Evolutionary conservation across 2,329 filamentous ascomycete species (phyloP).

Genomic region (Gliomastix tumulicola): DNA sequence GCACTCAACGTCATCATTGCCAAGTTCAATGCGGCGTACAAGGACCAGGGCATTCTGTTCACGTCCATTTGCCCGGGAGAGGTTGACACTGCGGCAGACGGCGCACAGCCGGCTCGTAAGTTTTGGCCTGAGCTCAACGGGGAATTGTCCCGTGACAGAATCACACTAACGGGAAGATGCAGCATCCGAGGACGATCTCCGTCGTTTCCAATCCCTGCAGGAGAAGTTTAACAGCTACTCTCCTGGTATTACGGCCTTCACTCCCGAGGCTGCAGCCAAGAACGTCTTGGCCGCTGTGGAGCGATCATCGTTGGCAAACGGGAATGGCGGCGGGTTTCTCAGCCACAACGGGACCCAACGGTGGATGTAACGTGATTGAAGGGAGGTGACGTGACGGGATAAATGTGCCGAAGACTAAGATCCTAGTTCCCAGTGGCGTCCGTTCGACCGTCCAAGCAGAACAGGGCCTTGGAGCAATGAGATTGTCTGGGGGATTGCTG

Average conservation of each 20-base stretch:
- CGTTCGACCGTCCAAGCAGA: no score
- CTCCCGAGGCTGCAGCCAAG: slow-evolving; percentile 1
- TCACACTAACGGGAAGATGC: neutral
- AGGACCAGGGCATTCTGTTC: slow-evolving; percentile 40
- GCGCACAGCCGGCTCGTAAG: no score
- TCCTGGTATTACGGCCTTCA: neutral
- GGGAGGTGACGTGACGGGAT: no score
- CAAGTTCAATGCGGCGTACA: slow-evolving; percentile 42
- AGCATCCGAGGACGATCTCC: no score
- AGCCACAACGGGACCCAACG: slow-evolving; percentile 3
- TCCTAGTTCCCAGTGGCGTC: no score
- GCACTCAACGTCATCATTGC: slow-evolving; percentile 41
- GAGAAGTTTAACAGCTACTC: no score
- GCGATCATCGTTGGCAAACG: neutral
- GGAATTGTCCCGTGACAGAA: neutral
- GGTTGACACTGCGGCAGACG: no score
- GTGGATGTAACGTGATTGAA: slow-evolving; percentile 5
- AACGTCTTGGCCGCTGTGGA: neutral
- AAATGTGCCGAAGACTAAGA: no score
- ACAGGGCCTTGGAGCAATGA: no score
- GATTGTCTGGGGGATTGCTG: no score
- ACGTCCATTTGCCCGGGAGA: slow-evolving; percentile 16
- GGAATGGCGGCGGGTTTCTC: slow-evolving; percentile 3
- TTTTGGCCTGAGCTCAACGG: neutral
- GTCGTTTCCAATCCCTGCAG: no score